These are phyloP conservation scores for Colletotrichum musicola DNA, from an alignment of 2,329 filamentous ascomycete species.

Conservation along the genomic window DNA sequence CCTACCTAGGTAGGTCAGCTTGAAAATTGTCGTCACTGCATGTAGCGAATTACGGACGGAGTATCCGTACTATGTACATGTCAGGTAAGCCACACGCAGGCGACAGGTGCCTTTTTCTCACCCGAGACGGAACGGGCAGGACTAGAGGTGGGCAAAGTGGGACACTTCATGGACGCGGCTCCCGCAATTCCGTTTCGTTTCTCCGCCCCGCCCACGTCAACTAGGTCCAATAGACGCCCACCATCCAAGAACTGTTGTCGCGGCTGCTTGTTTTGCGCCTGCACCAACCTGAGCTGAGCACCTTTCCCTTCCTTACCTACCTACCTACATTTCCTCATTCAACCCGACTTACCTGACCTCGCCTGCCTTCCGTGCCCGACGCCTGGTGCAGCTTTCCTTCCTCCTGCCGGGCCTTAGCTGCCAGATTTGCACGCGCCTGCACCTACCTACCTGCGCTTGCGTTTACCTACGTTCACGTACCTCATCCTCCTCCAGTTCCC, in stretches of 20 bases:
- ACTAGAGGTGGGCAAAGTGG: no score
- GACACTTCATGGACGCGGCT: not conserved
- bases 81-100: no score
- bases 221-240: not conserved
- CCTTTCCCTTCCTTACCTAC: conserved; percentile 1
- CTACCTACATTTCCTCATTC: not conserved
- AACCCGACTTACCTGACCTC: not conserved
- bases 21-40: no score
- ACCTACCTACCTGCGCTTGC: conserved; percentile 1
- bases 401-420: not conserved
- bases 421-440: conserved; percentile 9
- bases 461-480: not conserved
- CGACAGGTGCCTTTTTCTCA: no score
- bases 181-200: conserved; percentile 15
- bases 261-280: not conserved
- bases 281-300: not conserved
- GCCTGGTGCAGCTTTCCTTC: not conserved
- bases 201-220: conserved; percentile 9
- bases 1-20: no score
- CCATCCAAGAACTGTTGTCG: not conserved
- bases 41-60: no score
- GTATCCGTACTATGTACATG: no score
- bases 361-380: not conserved
- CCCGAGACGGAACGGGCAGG: no score
- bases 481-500: conserved; percentile 1